phyloP scores from a whole-genome alignment of 148 eudicot species.

The Heliamphora exappendiculata region DNA sequence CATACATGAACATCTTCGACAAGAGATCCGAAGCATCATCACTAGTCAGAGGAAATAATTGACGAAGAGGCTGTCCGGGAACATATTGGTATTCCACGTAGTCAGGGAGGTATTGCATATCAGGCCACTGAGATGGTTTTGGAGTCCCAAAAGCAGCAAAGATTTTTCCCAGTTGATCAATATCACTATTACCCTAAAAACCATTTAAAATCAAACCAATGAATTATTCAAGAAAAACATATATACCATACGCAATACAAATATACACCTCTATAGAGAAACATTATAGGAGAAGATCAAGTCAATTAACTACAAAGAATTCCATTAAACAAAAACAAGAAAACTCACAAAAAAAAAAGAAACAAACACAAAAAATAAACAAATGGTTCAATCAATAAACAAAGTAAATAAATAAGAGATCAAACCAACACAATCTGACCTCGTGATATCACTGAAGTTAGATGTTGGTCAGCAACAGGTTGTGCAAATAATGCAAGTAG shows the following conservation, averaged over 20 bases:
- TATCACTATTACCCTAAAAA: constrained; percentile 85
- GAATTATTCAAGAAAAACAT: not conserved
- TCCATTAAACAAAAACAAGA: too few relatives aligned
- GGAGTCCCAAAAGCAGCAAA: constrained; percentile 97
- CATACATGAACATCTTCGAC: constrained; percentile 87
- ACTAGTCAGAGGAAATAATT: constrained; percentile 92
- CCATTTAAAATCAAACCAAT: constrained; percentile 6
- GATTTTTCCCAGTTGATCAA: constrained; percentile 94
- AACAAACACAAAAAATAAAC: too few relatives aligned
- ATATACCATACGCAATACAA: not conserved
- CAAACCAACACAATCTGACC: too few relatives aligned
- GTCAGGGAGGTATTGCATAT: constrained; percentile 86
- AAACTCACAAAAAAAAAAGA: too few relatives aligned
- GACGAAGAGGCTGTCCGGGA: constrained; percentile 66
- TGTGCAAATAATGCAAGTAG: too few relatives aligned
- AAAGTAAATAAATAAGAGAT: too few relatives aligned
- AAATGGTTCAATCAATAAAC: too few relatives aligned
- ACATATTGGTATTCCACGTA: constrained; percentile 86
- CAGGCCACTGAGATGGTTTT: constrained; percentile 86
- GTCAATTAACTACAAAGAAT: not conserved
- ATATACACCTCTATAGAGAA: not conserved
- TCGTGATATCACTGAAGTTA: not conserved
- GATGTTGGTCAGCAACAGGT: not conserved
- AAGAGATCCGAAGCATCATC: constrained; percentile 89
- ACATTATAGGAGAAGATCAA: not conserved